Evolutionary conservation across 192 early-diverging fungal species (phyloP), one percentile per base, ranked within the genome.

Genomic region (Gamsiella multidivaricata): DNA sequence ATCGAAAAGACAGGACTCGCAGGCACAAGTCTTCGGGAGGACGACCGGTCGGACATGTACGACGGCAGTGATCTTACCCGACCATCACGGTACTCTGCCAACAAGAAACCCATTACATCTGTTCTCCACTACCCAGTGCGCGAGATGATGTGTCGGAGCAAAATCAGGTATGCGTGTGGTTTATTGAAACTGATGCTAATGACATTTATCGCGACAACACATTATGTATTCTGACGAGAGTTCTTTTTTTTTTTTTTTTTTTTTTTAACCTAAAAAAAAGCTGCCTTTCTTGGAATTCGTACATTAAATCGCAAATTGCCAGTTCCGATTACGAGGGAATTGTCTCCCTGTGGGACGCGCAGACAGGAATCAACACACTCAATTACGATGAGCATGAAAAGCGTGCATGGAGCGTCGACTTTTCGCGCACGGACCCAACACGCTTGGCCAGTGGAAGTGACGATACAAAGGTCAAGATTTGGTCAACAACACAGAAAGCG

Each of bases 321-420:
- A 91, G 92, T 51, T 92, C 94, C 1, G 97, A 99, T 79, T 97
- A 97, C 67, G 95, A 97, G 59, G 96, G 96, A 6, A 84, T 93
- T 3, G 90, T 99, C 17, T 88, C 91, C 25, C 69, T 99, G 14
- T 97, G 96, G 96, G 96, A 98, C 76, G 87, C 89, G 2, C 79
- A 82, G 22, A 87, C 88, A 9, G 94, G 95, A 25, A 62, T 76
- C 18, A 74, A 86, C 36, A 87, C 90, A 2, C 69, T 80, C 50
- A 80, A 79, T 7, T 92, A 93, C 82, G 88, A 93, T 55, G 97
- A 98, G 70, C 97, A 98, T 74, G 93, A 96, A 66, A 93, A 93
- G 81, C 88, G 97, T 4, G 88, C 91, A 11, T 98, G 96, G 96
- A 93, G 94, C 52, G 91, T 97, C 8, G 95, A 97, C 72, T 97